Base-by-base conservation (phyloP, 2,329 filamentous ascomycete genomes). In the Teratosphaeria viscida region DNA sequence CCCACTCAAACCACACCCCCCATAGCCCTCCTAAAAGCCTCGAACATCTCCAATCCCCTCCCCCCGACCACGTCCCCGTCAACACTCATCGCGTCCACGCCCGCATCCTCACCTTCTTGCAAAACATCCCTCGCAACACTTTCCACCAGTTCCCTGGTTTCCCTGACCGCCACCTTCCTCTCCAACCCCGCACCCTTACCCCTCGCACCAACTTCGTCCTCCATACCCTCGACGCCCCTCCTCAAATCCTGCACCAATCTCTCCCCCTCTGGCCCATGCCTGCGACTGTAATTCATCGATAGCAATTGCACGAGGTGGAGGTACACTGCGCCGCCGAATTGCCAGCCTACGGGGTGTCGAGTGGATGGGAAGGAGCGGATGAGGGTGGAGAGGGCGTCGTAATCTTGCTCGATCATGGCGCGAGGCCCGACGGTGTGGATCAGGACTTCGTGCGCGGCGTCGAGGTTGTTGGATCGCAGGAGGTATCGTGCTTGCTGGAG, bases 401-500 rank as follows among this genome's bases (percentile, higher is more conserved):
- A 92, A 71, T 96, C 87, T 52, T 87, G 85, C 69, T 90, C 88
- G 62, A 99, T 88, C 63, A 99, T 82, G 11, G 90, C 85, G 32
- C 82, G 80, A 0, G 94, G 94, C 0, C 89, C 94, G 34, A 97
- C 91, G 64, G 87, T 82, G 63, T 84, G 84, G 61, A 88, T 83
- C 58, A 99, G 86, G 0, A 92, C 89, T 32, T 85, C 82, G 74
- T 97, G 94, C 0, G 94, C 94, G 71, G 94, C 89, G 34, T 84
- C 80, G 27, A 61, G 34, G 8, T 60, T 37, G 47, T 83, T 82
- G 2, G 91, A 92, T 55, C 85, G 84, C 61, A 97, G 81, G 12
- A 99, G 84, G 68, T 86, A 94, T 58, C 87, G 81, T 10, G 92
- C 88, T 73, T 96, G 90, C 5, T 79, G 78, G 54, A 80, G 81